phyloP scores from a whole-genome alignment of 176 grass and related monocot species.

The Bothriochloa decipiens region DNA sequence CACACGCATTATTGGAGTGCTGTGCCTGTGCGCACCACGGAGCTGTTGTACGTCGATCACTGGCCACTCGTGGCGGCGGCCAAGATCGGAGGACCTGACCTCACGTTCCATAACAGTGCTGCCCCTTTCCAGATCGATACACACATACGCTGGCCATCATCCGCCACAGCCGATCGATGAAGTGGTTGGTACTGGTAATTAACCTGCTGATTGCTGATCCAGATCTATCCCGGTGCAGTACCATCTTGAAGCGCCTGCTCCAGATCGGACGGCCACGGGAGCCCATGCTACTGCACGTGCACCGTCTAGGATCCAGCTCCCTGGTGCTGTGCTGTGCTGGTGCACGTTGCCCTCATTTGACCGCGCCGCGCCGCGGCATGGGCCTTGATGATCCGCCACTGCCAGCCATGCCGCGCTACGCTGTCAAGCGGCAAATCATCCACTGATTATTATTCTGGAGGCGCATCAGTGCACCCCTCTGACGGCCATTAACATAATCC shows the following conservation, averaged over 20 bases:
- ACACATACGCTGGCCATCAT: not conserved
- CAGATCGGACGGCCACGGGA: conserved; percentile 4
- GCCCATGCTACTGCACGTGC: conserved; percentile 36
- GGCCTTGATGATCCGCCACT: not conserved
- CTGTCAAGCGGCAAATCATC: conserved; percentile 21
- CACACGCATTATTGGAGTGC: not conserved
- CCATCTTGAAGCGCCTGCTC: conserved; percentile 9
- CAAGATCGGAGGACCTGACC: conserved; percentile 39
- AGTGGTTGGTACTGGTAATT: not conserved
- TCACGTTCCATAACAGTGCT: not conserved
- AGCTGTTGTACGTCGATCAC: not conserved
- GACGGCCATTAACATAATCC: not conserved
- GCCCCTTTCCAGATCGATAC: no score
- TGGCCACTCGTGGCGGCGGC: not conserved
- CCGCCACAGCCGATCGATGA: no score
- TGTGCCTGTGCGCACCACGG: no score
- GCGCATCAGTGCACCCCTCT: conserved; percentile 2
- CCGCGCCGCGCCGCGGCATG: conserved; percentile 4
- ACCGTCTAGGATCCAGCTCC: conserved; percentile 31
- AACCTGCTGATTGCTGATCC: not conserved
- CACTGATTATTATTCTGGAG: conserved; percentile 32
- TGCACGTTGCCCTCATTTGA: conserved; percentile 54
- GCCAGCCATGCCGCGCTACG: conserved; percentile 37
- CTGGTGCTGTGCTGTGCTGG: not conserved
- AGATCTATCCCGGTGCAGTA: not conserved